A percentile compares a stretch with the other conserved stretches of the same genome.
Evolutionary conservation across 1,139 yeast genomes (phyloP).

Genomic region (Eremothecium sinecaudum): DNA sequence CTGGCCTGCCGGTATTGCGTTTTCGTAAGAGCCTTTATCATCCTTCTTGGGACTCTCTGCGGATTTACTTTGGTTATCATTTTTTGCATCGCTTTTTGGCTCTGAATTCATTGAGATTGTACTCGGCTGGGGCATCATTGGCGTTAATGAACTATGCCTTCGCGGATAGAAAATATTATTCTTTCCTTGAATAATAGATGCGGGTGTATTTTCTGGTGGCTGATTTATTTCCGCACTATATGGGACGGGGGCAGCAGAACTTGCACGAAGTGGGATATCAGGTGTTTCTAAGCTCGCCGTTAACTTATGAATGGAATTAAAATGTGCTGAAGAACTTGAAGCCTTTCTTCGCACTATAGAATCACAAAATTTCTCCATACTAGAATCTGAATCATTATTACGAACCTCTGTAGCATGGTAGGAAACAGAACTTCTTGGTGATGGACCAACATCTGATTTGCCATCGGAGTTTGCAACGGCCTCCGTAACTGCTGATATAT

Average conservation of each 20-base stretch:
- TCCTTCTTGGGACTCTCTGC: too few species aligned
- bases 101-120: conserved; percentile 8
- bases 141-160: conserved; percentile 26
- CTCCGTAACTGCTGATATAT: background rate
- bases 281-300: background rate
- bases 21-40: background rate
- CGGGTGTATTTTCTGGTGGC: conserved; percentile 13
- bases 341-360: background rate
- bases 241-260: background rate
- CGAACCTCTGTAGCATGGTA: background rate
- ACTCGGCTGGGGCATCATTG: conserved; percentile 24
- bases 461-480: background rate
- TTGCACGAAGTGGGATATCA: background rate
- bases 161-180: conserved; percentile 15
- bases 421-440: conserved; percentile 3
- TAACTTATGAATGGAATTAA: background rate
- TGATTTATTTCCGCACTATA: background rate
- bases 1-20: background rate
- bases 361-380: background rate
- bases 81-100: background rate
- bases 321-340: background rate
- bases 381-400: background rate
- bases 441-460: background rate
- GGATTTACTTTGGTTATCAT: background rate
- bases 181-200: conserved; percentile 20